Evolutionary conservation across 371 early-diverging fungal genomes (phyloP).

Genomic region (Batrachochytrium dendrobatidis): DNA sequence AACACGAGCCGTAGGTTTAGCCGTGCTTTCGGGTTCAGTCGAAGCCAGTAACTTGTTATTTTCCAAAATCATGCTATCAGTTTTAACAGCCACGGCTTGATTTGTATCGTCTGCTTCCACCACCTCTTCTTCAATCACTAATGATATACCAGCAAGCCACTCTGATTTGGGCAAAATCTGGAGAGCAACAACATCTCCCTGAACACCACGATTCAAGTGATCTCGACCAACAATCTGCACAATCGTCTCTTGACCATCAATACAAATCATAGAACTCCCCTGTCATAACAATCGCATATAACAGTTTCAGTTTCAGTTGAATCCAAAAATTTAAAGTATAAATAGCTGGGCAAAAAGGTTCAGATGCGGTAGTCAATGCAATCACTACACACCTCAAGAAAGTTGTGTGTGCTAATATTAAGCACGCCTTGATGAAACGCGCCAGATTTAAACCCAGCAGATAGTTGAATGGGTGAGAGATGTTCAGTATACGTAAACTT

Average conservation of each 20-base stretch:
- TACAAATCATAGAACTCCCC: slow-evolving; percentile 9
- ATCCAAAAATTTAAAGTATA: too few species aligned
- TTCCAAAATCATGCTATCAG: slow-evolving; percentile 14
- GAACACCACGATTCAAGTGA: slow-evolving; percentile 82
- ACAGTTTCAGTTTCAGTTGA: too few species aligned
- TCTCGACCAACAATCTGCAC: slow-evolving; percentile 76
- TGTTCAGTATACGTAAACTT: slow-evolving; percentile 48
- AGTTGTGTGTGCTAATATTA: slow-evolving; percentile 76
- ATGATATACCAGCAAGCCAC: slow-evolving; percentile 71
- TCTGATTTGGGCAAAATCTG: slow-evolving; percentile 71
- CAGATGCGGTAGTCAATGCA: too few species aligned
- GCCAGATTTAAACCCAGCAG: slow-evolving; percentile 80
- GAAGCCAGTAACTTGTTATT: neutral
- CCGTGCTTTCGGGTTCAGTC: slow-evolving; percentile 14
- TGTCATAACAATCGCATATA: too few species aligned
- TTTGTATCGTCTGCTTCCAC: slow-evolving; percentile 42
- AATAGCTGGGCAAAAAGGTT: too few species aligned
- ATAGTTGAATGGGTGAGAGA: slow-evolving; percentile 59
- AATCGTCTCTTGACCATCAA: slow-evolving; percentile 63
- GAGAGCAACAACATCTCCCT: slow-evolving; percentile 87
- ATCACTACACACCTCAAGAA: slow-evolving; percentile 53
- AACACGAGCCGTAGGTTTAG: slow-evolving; percentile 72
- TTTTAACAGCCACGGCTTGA: neutral
- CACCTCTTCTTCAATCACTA: slow-evolving; percentile 61
- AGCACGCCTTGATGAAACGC: slow-evolving; percentile 73